Evolutionary conservation across 2,329 filamentous ascomycete genomes (phyloP).

Genomic region (Verticillium nubilum): DNA sequence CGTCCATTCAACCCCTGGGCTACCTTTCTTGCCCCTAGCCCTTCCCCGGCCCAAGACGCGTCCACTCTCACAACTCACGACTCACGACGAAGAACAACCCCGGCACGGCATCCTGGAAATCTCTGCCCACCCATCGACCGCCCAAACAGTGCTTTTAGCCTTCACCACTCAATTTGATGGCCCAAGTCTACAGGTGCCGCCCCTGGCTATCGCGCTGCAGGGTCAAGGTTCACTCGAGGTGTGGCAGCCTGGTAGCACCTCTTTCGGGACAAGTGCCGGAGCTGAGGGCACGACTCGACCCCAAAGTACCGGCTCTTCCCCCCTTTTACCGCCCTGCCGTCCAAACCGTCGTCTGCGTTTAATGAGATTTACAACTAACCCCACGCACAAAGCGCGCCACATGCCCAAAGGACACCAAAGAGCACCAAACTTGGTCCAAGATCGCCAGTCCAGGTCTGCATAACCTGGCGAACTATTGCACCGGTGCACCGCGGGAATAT

Average conservation of each 20-base stretch:
- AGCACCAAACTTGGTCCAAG: neutral
- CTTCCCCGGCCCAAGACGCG: neutral
- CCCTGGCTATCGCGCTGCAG: neutral
- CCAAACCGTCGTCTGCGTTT: neutral
- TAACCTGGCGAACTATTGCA: neutral
- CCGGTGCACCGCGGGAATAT: constrained; percentile 13
- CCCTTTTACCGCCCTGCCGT: neutral
- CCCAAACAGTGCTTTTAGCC: neutral
- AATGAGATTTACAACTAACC: neutral
- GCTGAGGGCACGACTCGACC: neutral
- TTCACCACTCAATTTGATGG: neutral
- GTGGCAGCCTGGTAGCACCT: neutral
- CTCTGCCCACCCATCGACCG: neutral
- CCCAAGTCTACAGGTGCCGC: neutral
- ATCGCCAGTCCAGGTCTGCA: neutral
- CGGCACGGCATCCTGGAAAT: neutral
- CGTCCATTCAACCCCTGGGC: neutral
- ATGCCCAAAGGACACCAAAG: neutral
- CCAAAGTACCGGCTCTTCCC: neutral
- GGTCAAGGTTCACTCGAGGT: neutral
- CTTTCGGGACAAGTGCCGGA: neutral
- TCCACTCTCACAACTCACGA: neutral
- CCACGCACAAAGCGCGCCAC: neutral
- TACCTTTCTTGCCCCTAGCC: neutral
- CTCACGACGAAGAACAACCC: neutral